These are phyloP conservation scores for Protea cynaroides DNA, from an alignment of 164 flowering plant genomes.

Conservation along the genomic window DNA sequence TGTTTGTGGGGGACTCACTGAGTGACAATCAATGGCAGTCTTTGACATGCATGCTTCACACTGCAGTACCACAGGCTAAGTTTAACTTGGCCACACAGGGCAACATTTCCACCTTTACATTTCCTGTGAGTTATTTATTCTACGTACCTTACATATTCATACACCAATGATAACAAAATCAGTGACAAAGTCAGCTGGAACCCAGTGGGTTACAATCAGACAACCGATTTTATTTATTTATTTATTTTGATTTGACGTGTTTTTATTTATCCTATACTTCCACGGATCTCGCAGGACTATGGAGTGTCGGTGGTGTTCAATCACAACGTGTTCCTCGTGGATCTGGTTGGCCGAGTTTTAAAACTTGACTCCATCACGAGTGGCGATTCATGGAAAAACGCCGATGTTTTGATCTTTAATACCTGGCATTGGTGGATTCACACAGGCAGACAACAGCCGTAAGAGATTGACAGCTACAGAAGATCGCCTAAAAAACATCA, in stretches of 20 bases:
- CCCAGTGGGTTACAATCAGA: no score
- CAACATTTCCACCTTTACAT: background rate
- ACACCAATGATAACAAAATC: no score
- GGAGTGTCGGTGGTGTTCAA: background rate
- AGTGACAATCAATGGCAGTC: background rate
- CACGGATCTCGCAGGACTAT: background rate
- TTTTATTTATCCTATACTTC: no score
- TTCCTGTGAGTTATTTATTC: background rate
- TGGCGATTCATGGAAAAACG: background rate
- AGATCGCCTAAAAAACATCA: no score
- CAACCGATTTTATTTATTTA: no score
- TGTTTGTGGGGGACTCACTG: background rate
- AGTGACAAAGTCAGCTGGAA: no score
- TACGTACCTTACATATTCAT: no score
- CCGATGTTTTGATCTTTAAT: background rate
- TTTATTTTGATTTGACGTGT: no score
- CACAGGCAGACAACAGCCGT: background rate
- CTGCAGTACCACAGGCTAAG: background rate
- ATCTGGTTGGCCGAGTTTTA: slow-evolving; percentile 1
- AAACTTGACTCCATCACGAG: background rate
- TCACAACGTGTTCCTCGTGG: background rate
- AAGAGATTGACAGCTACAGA: background rate
- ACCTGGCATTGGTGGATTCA: background rate
- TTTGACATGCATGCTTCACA: background rate
- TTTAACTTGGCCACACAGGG: background rate